phyloP scores from a whole-genome alignment of 768 basidiomycete species.

The Leccinum subgranulosum region DNA sequence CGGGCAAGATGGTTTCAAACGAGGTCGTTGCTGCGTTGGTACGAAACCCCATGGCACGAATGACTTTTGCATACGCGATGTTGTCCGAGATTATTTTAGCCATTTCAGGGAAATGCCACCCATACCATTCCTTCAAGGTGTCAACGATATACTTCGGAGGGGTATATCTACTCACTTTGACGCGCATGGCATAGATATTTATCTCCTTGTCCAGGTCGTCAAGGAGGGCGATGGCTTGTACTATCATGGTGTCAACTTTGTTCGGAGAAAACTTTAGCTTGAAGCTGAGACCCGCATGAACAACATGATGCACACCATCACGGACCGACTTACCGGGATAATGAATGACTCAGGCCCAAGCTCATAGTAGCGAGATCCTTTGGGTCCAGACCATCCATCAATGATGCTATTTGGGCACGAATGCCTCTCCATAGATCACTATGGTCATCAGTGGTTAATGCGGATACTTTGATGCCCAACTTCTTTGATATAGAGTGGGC shows the following conservation, averaged over 20 bases:
- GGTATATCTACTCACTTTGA: conserved; percentile 64
- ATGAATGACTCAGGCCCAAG: conserved; percentile 92
- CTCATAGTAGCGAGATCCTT: conserved; percentile 97
- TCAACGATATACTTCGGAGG: neutral
- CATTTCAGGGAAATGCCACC: conserved; percentile 99
- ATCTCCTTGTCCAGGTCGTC: conserved; percentile 99
- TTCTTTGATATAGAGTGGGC: conserved; percentile 90
- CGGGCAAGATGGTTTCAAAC: conserved; percentile 88
- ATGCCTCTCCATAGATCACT: conserved; percentile 96
- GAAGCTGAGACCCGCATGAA: conserved; percentile 55
- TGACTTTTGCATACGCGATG: conserved; percentile 92
- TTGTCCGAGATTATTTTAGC: conserved; percentile 98
- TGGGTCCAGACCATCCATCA: conserved; percentile 89
- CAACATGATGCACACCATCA: neutral
- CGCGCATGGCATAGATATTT: conserved; percentile 99
- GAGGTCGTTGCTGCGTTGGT: conserved; percentile 87
- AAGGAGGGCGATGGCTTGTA: conserved; percentile 95
- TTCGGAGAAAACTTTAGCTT: conserved; percentile 99
- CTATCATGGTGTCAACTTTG: conserved; percentile 99
- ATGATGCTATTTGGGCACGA: conserved; percentile 77
- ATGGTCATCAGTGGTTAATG: conserved; percentile 52
- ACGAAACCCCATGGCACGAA: conserved; percentile 94
- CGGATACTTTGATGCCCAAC: conserved; percentile 81
- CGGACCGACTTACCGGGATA: conserved; percentile 67
- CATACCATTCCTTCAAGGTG: conserved; percentile 90